Conservation (phyloP, 1,284 basidiomycete genomes). For the Psilocybe mexicana region DNA sequence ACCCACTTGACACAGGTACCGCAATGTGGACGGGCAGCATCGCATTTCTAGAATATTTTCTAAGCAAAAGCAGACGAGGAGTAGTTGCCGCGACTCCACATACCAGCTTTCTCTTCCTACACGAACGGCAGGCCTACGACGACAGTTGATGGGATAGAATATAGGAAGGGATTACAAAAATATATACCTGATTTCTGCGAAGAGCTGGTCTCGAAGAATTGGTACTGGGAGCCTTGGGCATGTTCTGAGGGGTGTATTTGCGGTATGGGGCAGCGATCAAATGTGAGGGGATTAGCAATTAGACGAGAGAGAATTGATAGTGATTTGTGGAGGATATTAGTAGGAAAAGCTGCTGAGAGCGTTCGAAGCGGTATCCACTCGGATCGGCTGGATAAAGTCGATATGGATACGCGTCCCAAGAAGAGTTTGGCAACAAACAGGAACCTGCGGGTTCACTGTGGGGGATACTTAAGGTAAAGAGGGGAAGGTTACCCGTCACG, state of each 20-base stretch:
- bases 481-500: constrained; percentile 8
- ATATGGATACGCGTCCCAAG: constrained; percentile 2
- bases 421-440: constrained; percentile 4
- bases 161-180: background rate
- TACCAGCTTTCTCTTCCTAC: constrained; percentile 79
- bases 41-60: constrained; percentile 65
- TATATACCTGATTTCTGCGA: constrained; percentile 71
- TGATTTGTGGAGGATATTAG: background rate
- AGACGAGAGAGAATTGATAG: background rate
- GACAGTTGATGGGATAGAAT: constrained; percentile 1
- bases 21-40: constrained; percentile 79
- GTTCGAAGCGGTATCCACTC: background rate
- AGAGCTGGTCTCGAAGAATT: constrained; percentile 58
- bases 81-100: constrained; percentile 24
- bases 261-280: background rate
- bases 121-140: constrained; percentile 72
- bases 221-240: constrained; percentile 63
- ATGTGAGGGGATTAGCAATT: background rate
- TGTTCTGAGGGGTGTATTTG: constrained; percentile 27
- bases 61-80: constrained; percentile 5
- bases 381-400: background rate
- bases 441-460: background rate
- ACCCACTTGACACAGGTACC: constrained; percentile 78
- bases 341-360: background rate
- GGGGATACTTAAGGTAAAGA: background rate